These are phyloP conservation scores for Fragaria iinumae DNA, from an alignment of 306 rosid genomes.

Conservation along the genomic window DNA sequence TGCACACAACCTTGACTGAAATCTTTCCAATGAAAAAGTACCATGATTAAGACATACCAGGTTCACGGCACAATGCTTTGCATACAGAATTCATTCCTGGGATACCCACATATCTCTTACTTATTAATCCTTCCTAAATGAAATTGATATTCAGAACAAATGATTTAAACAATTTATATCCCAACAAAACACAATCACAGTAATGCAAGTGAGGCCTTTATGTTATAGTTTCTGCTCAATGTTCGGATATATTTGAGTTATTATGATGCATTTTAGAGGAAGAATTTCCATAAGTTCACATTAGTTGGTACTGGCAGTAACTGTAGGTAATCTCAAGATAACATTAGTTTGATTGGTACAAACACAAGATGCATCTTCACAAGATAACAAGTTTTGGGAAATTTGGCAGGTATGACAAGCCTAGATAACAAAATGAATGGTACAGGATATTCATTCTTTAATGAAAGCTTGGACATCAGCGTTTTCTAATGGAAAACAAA, in stretches of 20 bases:
- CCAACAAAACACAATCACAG: conserved; percentile 16
- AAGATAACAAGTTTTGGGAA: not conserved
- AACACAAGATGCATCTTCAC: not conserved
- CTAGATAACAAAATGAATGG: not conserved
- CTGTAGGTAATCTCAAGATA: not conserved
- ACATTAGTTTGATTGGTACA: not conserved
- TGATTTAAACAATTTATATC: not conserved
- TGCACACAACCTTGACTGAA: conserved; percentile 20
- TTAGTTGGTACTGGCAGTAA: not conserved
- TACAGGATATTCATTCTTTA: not conserved
- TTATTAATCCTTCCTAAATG: conserved; percentile 56
- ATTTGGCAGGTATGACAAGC: not conserved
- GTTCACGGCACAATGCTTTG: conserved; percentile 68
- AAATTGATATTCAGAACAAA: conserved; percentile 38
- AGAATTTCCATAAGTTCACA: not conserved
- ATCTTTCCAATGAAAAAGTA: conserved; percentile 17
- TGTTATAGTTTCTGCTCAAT: not conserved
- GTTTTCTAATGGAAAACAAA: not conserved
- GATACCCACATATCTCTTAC: conserved; percentile 78
- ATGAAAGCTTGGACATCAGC: not conserved
- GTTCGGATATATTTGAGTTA: not conserved
- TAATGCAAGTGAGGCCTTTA: not conserved
- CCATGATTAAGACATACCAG: conserved; percentile 48
- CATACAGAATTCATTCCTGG: conserved; percentile 97
- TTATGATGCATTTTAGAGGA: not conserved